A percentile compares a stretch with the other conserved stretches of the same genome.
Conservation (phyloP, 2,329 filamentous ascomycete genomes). For the Hymenotorrendiella dingleyae region DNA sequence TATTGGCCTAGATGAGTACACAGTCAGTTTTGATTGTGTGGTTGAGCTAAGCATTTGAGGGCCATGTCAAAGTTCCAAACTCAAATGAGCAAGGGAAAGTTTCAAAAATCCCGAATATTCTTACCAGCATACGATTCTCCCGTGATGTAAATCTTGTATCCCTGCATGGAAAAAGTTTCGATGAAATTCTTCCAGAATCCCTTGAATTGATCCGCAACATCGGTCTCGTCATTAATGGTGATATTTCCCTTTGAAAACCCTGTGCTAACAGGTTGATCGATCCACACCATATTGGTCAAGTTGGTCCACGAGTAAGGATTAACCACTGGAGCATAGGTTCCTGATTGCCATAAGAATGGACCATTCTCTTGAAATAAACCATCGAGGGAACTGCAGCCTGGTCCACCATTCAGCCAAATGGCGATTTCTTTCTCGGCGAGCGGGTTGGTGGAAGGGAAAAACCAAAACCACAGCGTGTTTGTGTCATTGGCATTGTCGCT, state of each 20-base stretch:
- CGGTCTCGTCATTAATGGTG: conserved; percentile 44
- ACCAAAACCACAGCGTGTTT: conserved; percentile 48
- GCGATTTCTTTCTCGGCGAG: conserved; percentile 42
- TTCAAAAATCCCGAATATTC: no score
- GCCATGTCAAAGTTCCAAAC: no score
- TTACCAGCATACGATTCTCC: conserved; percentile 56
- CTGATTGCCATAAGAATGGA: conserved; percentile 25
- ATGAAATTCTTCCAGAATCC: conserved; percentile 60
- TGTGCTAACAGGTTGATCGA: conserved; percentile 28
- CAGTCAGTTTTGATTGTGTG: no score
- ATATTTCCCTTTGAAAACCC: conserved; percentile 51
- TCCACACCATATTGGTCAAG: conserved; percentile 26
- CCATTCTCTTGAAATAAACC: conserved; percentile 65
- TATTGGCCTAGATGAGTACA: conserved; percentile 39
- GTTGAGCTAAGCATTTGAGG: no score
- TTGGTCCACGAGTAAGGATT: conserved; percentile 28
- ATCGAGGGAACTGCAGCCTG: conserved; percentile 90
- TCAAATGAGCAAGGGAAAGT: no score
- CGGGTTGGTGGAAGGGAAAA: conserved; percentile 45
- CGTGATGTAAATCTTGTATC: conserved; percentile 56
- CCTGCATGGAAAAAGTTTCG: conserved; percentile 48
- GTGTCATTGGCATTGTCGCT: conserved; percentile 39
- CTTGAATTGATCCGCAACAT: conserved; percentile 50
- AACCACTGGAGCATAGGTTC: conserved; percentile 15
- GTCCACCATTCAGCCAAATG: conserved; percentile 90